These are phyloP conservation scores for Balakata baccata DNA, from an alignment of 345 rosid species.

Conservation along the genomic window DNA sequence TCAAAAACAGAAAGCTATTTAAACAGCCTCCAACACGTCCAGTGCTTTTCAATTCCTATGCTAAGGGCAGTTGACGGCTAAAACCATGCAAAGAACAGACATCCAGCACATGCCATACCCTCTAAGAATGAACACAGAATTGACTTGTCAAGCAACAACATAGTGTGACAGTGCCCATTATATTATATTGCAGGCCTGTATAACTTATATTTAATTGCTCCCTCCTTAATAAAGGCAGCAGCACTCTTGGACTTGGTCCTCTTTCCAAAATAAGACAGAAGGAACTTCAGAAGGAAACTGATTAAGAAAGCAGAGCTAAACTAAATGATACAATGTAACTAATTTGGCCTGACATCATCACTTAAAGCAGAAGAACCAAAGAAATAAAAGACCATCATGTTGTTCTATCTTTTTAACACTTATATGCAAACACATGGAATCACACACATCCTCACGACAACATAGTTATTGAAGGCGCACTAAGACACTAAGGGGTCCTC, in stretches of 20 bases:
- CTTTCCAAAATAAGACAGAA: constrained; percentile 22
- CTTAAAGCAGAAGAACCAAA: not conserved
- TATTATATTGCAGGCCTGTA: constrained; percentile 18
- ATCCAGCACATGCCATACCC: constrained; percentile 8
- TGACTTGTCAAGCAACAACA: constrained; percentile 14
- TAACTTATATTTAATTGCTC: constrained; percentile 24
- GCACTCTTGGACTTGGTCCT: constrained; percentile 32
- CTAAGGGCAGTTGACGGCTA: constrained; percentile 4
- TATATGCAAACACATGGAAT: not conserved
- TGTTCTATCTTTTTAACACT: not conserved
- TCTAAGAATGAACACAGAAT: constrained; percentile 4
- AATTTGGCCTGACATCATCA: not conserved
- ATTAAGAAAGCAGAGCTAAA: not conserved
- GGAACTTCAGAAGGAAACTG: constrained; percentile 10
- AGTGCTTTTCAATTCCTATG: not conserved
- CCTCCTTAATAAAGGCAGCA: constrained; percentile 21
- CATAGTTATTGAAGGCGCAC: no score
- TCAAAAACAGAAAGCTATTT: not conserved
- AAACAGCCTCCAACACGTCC: not conserved
- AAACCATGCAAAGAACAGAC: not conserved
- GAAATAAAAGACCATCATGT: not conserved
- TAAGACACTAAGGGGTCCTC: no score
- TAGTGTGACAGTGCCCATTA: constrained; percentile 6
- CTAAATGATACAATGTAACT: not conserved
- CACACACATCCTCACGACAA: no score